Evolutionary conservation across 495 filamentous ascomycete genomes (phyloP).

Genomic region (Aspergillus coremiiformis): DNA sequence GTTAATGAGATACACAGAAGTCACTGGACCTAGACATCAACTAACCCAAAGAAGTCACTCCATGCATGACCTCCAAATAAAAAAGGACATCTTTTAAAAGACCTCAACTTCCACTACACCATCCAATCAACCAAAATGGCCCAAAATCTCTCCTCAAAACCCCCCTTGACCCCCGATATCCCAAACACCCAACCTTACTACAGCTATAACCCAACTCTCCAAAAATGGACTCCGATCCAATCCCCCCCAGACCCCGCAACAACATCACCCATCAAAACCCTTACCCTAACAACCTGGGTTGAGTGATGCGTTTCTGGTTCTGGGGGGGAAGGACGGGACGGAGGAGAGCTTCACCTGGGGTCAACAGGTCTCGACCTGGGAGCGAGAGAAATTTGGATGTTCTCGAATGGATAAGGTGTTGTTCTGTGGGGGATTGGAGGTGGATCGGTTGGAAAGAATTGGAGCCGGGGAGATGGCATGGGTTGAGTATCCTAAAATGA

Average conservation of each 20-base stretch:
- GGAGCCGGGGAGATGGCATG: constrained; percentile 22
- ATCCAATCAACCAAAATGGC: neutral
- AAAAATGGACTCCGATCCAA: neutral
- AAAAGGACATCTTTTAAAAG: too few species aligned
- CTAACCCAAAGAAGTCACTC: neutral
- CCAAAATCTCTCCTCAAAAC: neutral
- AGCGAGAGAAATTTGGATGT: constrained; percentile 33
- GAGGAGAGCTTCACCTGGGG: constrained; percentile 52
- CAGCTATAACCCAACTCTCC: neutral
- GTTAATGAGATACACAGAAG: too few species aligned
- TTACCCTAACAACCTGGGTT: constrained; percentile 20
- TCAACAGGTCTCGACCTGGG: constrained; percentile 32
- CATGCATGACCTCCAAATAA: too few species aligned
- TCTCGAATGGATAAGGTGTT: constrained; percentile 48
- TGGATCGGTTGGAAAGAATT: constrained; percentile 32
- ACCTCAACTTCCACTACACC: neutral
- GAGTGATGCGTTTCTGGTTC: constrained; percentile 46
- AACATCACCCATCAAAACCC: neutral
- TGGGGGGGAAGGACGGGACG: constrained; percentile 39
- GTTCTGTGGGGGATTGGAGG: constrained; percentile 25
- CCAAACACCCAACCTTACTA: neutral
- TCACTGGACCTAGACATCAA: neutral
- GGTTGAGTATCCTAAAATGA: constrained; percentile 13
- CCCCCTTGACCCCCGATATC: neutral
- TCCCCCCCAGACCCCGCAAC: neutral